Percentiles rank a stretch among this genome's conserved stretches.
These are phyloP conservation scores for Macrocybe gigantea DNA, from an alignment of 768 basidiomycete species.

Conservation along the genomic window DNA sequence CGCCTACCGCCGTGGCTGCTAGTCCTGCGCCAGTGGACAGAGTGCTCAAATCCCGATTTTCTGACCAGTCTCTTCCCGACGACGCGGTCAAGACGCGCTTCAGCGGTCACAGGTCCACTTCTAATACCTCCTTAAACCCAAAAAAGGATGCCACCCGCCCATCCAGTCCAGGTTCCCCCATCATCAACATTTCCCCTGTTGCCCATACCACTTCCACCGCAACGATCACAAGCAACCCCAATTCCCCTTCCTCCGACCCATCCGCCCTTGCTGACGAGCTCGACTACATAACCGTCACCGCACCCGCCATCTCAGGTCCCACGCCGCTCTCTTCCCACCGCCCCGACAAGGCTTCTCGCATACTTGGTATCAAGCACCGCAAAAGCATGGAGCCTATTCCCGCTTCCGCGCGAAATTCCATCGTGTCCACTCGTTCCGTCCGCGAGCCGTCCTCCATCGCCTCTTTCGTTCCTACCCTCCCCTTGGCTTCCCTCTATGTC, in stretches of 20 bases:
- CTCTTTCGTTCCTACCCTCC: constrained; percentile 64
- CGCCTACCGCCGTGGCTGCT: constrained; percentile 29
- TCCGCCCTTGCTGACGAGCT: constrained; percentile 62
- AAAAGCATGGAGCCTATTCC: constrained; percentile 84
- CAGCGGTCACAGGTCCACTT: constrained; percentile 3
- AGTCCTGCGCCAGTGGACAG: constrained; percentile 34
- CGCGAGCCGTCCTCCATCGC: constrained; percentile 50
- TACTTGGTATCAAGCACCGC: constrained; percentile 71
- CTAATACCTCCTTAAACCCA: constrained; percentile 17
- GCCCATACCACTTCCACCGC: constrained; percentile 22
- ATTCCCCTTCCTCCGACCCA: constrained; percentile 26
- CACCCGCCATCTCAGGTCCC: constrained; percentile 25
- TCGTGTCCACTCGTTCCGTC: constrained; percentile 70
- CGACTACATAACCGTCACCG: constrained; percentile 58
- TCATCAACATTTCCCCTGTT: constrained; percentile 44
- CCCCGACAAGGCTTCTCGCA: constrained; percentile 70
- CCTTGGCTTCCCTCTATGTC: constrained; percentile 80
- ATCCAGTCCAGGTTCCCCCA: constrained; percentile 34
- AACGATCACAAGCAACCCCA: constrained; percentile 16
- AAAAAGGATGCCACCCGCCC: constrained; percentile 25
- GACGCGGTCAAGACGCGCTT: constrained; percentile 9
- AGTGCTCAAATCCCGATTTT: constrained; percentile 40
- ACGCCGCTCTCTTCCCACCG: constrained; percentile 33
- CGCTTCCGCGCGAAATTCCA: constrained; percentile 66
- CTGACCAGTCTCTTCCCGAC: constrained; percentile 40